phyloP scores from a whole-genome alignment of 768 basidiomycete species.

The Mycena vulgaris region DNA sequence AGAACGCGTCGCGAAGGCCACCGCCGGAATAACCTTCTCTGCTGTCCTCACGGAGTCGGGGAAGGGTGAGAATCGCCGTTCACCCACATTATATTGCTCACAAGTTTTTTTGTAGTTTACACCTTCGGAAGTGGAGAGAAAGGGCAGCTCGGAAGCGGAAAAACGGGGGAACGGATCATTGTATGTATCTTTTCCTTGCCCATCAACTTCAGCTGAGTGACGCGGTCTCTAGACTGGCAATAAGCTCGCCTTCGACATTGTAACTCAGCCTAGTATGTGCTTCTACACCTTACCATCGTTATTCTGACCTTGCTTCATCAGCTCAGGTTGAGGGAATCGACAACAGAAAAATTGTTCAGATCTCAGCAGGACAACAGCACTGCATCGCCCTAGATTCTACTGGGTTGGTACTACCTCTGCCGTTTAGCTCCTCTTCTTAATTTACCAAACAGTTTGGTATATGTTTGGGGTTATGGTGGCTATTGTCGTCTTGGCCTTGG shows the following conservation, averaged over 20 bases:
- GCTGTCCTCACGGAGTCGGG: slow-evolving; percentile 88
- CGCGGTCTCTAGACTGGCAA: no score
- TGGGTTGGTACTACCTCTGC: slow-evolving; percentile 64
- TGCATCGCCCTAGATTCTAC: slow-evolving; percentile 84
- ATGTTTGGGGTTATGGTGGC: slow-evolving; percentile 92
- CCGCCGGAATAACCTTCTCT: slow-evolving; percentile 89
- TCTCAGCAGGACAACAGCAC: slow-evolving; percentile 92
- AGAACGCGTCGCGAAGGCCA: slow-evolving; percentile 79
- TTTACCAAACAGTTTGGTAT: slow-evolving; percentile 69
- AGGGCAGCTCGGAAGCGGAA: slow-evolving; percentile 94
- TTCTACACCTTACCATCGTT: slow-evolving; percentile 5
- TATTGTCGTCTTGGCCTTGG: slow-evolving; percentile 94
- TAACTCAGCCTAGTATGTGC: slow-evolving; percentile 73
- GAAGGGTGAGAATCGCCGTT: slow-evolving; percentile 65
- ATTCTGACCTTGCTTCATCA: slow-evolving; percentile 44
- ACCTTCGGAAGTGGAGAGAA: slow-evolving; percentile 93
- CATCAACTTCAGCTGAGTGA: no score
- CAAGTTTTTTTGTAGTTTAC: slow-evolving; percentile 68
- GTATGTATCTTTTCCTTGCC: no score
- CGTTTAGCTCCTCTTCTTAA: not conserved
- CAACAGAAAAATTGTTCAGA: slow-evolving; percentile 83
- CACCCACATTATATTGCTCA: slow-evolving; percentile 7
- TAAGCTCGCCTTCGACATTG: slow-evolving; percentile 87
- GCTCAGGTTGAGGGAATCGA: slow-evolving; percentile 84
- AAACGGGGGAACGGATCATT: slow-evolving; percentile 92